Base-by-base conservation (phyloP, 2,329 filamentous ascomycete species). In the Hypoxylon sp. region DNA sequence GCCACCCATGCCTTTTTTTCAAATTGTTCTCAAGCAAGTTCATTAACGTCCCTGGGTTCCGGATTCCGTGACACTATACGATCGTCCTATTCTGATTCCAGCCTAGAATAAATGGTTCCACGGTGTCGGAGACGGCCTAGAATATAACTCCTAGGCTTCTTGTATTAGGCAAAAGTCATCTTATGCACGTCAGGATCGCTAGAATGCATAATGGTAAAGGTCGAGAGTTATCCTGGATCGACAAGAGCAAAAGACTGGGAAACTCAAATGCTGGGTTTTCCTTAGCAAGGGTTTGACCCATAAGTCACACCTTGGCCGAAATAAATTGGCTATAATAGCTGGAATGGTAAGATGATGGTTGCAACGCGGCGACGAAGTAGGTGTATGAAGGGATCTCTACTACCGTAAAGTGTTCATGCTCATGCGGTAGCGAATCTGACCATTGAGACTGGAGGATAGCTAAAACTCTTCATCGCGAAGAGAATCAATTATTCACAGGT, bases 61-160 rank as follows among this genome's bases (percentile, higher is more conserved):
- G 34, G 52, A 26, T 29, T 51, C 49, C 32, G 50, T 51, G 32
- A 27, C 26, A 34, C 31, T 53, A 35, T 44, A 50, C 32, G 23
- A 40, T 48, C 19, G 15, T 40, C 40, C n/a, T 60, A 51, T 48
- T 59, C 36, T 59, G 37, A 51, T 56, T 50, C 38, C 38, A 55
- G 59, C 50, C 59, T 55, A 59, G 54, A 57, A 34, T 44, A 42
- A 45, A 35, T 38, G 64, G 63, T 63, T 60, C 63, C 58, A 53
- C 32, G 48, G 47, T 50, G 49, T 58, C 49, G 50, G 58, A 25
- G 54, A 55, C 52, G 58, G 54, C 55, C 55, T 54, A 62, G 60
- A 57, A 59, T 58, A 54, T 16, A 48, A 35, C 36, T 47, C 44
- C 53, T 49, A 51, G 53, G 49, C 38, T 58, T 38, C 41, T 16